Conservation (phyloP, 2,329 filamentous ascomycete genomes). For the Emmonsiellopsis sp. region DNA sequence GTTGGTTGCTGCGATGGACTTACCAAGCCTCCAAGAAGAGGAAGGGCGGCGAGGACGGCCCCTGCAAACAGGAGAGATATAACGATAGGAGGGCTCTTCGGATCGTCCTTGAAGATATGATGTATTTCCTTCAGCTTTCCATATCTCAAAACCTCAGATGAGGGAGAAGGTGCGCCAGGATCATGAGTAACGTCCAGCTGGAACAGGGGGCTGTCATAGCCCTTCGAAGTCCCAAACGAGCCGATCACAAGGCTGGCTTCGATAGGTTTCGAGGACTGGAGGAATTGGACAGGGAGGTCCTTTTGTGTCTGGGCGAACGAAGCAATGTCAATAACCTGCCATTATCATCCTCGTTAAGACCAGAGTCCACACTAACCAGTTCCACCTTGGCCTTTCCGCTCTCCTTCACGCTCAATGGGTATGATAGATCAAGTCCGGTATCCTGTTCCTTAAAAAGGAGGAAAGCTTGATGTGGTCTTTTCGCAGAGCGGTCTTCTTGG, state of each 20-base stretch:
- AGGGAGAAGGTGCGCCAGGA: constrained; percentile 48
- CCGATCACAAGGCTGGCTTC: constrained; percentile 74
- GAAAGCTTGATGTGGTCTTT: constrained; percentile 90
- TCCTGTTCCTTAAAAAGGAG: constrained; percentile 66
- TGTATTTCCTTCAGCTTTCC: constrained; percentile 75
- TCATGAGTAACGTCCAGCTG: constrained; percentile 58
- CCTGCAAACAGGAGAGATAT: constrained; percentile 70
- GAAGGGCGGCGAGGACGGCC: constrained; percentile 63
- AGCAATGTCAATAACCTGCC: neutral
- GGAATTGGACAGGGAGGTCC: constrained; percentile 77
- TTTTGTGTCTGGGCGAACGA: constrained; percentile 59
- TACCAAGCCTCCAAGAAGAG: constrained; percentile 62
- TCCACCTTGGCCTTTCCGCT: constrained; percentile 78
- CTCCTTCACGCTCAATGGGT: constrained; percentile 73
- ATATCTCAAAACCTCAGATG: constrained; percentile 67
- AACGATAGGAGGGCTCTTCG: constrained; percentile 68
- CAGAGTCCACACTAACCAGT: constrained; percentile 53
- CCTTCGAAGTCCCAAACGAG: constrained; percentile 68
- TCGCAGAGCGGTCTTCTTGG: constrained; percentile 65
- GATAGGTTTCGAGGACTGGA: constrained; percentile 57
- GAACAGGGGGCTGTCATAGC: constrained; percentile 63
- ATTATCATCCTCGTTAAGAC: neutral
- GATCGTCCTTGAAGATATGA: constrained; percentile 77
- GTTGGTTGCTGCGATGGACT: constrained; percentile 23
- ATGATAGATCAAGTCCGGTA: constrained; percentile 76